These are phyloP conservation scores for Gynostemma pentaphyllum DNA, from an alignment of 306 rosid species.

Conservation along the genomic window DNA sequence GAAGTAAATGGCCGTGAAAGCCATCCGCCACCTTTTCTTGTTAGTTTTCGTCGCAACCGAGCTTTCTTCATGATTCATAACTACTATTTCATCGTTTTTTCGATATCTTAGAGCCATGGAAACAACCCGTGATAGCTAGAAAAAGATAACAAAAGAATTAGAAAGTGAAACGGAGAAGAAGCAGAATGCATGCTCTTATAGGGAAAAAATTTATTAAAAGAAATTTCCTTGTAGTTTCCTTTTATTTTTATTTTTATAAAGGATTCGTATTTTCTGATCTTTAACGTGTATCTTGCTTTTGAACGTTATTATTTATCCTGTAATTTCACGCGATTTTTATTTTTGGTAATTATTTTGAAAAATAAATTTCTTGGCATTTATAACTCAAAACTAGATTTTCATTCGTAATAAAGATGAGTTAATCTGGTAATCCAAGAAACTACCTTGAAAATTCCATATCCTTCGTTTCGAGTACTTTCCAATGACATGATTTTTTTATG, in stretches of 20 bases:
- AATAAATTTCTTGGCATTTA: too few species aligned
- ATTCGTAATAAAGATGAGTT: too few species aligned
- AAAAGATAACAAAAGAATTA: background rate
- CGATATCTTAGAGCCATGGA: background rate
- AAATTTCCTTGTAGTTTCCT: background rate
- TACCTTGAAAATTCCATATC: too few species aligned
- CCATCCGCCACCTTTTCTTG: conserved; percentile 14
- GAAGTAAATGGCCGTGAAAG: conserved; percentile 13
- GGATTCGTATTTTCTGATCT: background rate
- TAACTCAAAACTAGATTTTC: too few species aligned
- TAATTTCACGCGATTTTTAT: too few species aligned
- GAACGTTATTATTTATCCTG: too few species aligned
- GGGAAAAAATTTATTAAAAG: background rate
- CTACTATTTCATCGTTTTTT: background rate
- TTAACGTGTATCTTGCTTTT: too few species aligned
- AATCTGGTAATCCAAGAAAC: too few species aligned
- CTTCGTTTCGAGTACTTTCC: too few species aligned
- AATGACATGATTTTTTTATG: too few species aligned
- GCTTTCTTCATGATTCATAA: background rate
- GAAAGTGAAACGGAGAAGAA: background rate
- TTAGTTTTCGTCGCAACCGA: background rate
- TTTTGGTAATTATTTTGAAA: too few species aligned
- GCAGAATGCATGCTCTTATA: background rate
- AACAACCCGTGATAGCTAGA: too few species aligned
- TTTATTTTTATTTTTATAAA: background rate